Percentiles rank a stretch among this genome's conserved stretches.
phyloP scores from a whole-genome alignment of 2,329 filamentous ascomycete species.

The Trichoderma oligosporum region DNA sequence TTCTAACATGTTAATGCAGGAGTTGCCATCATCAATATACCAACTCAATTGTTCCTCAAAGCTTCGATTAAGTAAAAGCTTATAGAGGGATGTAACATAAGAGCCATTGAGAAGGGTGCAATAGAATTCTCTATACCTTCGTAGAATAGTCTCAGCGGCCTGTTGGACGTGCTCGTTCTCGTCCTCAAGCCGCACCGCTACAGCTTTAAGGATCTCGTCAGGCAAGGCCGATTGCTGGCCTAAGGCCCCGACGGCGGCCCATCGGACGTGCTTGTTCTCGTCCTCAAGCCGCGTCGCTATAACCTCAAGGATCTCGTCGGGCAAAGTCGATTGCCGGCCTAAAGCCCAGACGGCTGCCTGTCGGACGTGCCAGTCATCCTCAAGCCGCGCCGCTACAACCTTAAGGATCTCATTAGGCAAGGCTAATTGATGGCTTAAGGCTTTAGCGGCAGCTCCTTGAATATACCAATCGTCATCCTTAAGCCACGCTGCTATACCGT shows the following conservation, averaged over 20 bases:
- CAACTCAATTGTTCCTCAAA: not conserved
- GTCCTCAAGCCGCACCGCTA: not conserved
- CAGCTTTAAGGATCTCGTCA: not conserved
- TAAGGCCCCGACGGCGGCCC: not conserved
- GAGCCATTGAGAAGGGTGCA: not conserved
- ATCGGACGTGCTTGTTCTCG: accelerated
- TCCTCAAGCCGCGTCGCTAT: not conserved
- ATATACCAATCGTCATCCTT: too few species aligned
- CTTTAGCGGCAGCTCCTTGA: not conserved
- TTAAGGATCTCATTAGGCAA: not conserved
- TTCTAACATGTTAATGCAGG: not conserved
- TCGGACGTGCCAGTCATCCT: accelerated
- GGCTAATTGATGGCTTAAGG: not conserved
- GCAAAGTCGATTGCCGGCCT: not conserved
- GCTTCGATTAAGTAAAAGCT: not conserved
- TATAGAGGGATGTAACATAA: not conserved
- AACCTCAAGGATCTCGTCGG: not conserved
- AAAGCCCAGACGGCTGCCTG: not conserved
- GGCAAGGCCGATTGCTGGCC: not conserved
- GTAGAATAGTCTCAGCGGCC: not conserved
- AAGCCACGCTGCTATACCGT: too few species aligned
- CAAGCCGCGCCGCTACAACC: not conserved
- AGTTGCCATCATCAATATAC: not conserved
- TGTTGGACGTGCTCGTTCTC: not conserved
- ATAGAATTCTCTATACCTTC: not conserved